Evolutionary conservation across 495 filamentous ascomycete species (phyloP), one percentile per base, ranked within the genome.

Genomic region (Daldinia loculata): DNA sequence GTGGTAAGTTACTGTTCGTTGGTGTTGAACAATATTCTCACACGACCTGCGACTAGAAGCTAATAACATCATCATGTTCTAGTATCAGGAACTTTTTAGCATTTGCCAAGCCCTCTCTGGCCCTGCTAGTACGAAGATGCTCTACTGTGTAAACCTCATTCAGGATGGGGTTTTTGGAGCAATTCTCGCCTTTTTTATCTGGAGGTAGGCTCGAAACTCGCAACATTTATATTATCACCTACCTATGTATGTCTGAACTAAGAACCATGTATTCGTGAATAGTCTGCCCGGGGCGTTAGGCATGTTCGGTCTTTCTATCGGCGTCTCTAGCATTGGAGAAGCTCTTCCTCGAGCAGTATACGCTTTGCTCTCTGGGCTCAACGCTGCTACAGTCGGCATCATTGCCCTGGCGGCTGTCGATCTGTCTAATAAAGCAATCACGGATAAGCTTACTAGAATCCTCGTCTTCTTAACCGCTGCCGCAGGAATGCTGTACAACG

Each of bases 21-120:
- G 4, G 29, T 52, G 22, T 30, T 14, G 22, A 2, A 56, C 6
- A 9, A 38, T n/a, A 39, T 39, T 8, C 41, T 17, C n/a, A 19
- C 17, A 29, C 6, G 22, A 8, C 11, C 24, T 26, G 48, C 48
- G 22, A 51, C 1, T 3, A 57, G 4, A 27, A 34, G 19, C 19
- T 14, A 14, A 14, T 12, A 57, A 34, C 29, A 38, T 19, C 53
- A 11, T 56, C 30, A 15, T 38, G 11, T 27, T 66, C 26, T 9
- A 92, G 89, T 96, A 92, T 79, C 90, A 94, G 79, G 92, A 96
- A 73, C 84, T 94, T 15, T 96, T 95, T 77, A 90, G 90, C 19
- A 80, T 96, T 67, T 91, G 87, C 52, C 92, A 94, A 77, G 88
- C 89, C 14, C 85, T 94, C 19, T 88, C 90, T 0, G 93, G 93